Conservation (phyloP, 1,284 basidiomycete species). For the Cryptococcus jaspeensis region DNA sequence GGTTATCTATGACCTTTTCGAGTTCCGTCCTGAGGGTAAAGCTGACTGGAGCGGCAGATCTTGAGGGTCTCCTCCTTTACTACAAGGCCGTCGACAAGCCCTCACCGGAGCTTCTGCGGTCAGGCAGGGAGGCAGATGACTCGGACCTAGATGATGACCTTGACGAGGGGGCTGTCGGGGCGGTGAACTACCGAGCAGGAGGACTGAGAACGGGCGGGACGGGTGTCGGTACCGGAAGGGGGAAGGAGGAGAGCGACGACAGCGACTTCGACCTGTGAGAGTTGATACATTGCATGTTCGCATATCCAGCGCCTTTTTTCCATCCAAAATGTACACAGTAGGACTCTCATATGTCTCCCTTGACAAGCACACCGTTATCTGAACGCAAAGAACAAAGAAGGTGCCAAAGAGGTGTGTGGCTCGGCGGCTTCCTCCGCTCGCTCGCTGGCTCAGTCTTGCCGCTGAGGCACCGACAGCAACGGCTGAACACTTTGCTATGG, state of each 20-base stretch:
- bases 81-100: conserved; percentile 44
- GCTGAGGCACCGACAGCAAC: too few relatives aligned
- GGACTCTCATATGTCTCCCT: neutral
- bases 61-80: conserved; percentile 44
- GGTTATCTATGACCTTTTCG: conserved; percentile 56
- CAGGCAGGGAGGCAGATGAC: conserved; percentile 8
- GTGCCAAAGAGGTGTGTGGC: too few relatives aligned
- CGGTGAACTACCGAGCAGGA: conserved; percentile 34
- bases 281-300: neutral
- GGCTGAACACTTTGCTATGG: too few relatives aligned
- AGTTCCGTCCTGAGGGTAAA: neutral
- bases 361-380: too few relatives aligned
- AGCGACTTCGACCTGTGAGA: conserved; percentile 47
- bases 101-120: conserved; percentile 26
- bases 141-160: conserved; percentile 32
- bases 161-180: conserved; percentile 28
- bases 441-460: too few relatives aligned
- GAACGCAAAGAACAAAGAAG: too few relatives aligned
- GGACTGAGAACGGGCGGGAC: conserved; percentile 35
- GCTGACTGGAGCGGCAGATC: conserved; percentile 26
- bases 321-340: neutral
- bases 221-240: conserved; percentile 21
- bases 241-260: conserved; percentile 33
- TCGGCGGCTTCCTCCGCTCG: too few relatives aligned
- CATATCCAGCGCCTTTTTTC: neutral